Evolutionary conservation across 305 asterid genomes (phyloP).

Genomic region (Solanum hybrid): DNA sequence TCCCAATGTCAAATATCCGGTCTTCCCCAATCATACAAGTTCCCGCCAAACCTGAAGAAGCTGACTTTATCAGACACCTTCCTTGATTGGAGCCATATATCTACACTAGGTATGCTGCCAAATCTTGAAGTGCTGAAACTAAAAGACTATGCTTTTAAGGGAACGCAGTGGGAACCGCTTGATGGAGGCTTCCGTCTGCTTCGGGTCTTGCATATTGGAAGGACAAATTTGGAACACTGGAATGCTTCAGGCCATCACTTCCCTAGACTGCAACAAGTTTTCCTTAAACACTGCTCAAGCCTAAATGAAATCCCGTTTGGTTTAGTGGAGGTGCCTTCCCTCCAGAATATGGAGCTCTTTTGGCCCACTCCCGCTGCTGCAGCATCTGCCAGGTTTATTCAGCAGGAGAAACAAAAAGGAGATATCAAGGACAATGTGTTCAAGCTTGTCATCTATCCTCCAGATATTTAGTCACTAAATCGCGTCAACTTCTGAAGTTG

Average conservation of each 20-base stretch:
- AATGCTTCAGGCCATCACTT: conserved; percentile 21
- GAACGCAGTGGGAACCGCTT: conserved; percentile 18
- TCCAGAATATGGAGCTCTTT: conserved; percentile 18
- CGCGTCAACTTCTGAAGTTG: neutral
- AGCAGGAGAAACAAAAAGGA: neutral
- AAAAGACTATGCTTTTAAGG: conserved; percentile 18
- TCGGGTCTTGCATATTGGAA: conserved; percentile 18
- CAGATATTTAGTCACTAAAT: conserved; percentile 8
- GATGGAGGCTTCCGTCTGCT: conserved; percentile 25
- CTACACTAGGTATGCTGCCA: conserved; percentile 20
- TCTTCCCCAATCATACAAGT: conserved; percentile 19
- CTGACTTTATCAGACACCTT: conserved; percentile 20
- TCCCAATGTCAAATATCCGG: neutral
- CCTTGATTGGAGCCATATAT: conserved; percentile 19
- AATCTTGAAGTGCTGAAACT: conserved; percentile 23
- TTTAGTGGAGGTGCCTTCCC: conserved; percentile 14
- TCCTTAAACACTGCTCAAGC: conserved; percentile 13
- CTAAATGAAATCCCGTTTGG: conserved; percentile 16
- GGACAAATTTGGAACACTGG: conserved; percentile 20
- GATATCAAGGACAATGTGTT: neutral
- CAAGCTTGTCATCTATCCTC: conserved; percentile 22
- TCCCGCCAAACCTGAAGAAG: conserved; percentile 25
- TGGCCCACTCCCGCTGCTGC: conserved; percentile 14
- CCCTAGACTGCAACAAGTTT: conserved; percentile 19
- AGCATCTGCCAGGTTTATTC: conserved; percentile 18